These are phyloP conservation scores for Jatropha multifida DNA, from an alignment of 441 rosid species.

Conservation along the genomic window DNA sequence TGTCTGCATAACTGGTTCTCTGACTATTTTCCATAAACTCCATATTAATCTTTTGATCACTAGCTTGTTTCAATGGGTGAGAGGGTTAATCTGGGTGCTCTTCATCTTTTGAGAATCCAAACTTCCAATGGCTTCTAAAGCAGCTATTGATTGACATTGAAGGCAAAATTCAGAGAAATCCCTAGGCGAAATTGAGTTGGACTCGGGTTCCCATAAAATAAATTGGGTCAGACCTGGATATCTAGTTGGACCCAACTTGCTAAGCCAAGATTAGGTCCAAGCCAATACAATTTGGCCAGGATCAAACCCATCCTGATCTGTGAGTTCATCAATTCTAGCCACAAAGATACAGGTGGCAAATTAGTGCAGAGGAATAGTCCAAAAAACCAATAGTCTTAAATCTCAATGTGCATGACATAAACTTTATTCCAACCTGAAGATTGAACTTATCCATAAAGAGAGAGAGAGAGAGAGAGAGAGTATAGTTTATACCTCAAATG, in stretches of 20 bases:
- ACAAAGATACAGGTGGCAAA: neutral
- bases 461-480: neutral
- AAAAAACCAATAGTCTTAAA: too few species aligned
- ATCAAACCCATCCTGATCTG: neutral
- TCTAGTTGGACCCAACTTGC: neutral
- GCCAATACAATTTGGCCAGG: neutral
- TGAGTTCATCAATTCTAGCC: neutral
- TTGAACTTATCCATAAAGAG: neutral
- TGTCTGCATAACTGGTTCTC: too few species aligned
- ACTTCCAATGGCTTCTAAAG: neutral
- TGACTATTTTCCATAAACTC: too few species aligned
- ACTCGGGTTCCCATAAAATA: neutral
- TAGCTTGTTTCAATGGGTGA: neutral
- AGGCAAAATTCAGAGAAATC: neutral
- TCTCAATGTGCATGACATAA: neutral
- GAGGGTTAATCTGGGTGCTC: neutral
- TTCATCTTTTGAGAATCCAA: neutral
- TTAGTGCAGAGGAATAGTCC: neutral
- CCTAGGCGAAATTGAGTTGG: neutral
- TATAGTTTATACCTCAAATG: constrained; percentile 53
- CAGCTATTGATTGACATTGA: neutral
- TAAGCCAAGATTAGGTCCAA: neutral
- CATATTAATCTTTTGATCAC: neutral
- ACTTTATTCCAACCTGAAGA: neutral
- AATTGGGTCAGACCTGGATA: neutral